Conservation (phyloP, 1,139 yeast species). For the Debaryomyces psychrophilus region DNA sequence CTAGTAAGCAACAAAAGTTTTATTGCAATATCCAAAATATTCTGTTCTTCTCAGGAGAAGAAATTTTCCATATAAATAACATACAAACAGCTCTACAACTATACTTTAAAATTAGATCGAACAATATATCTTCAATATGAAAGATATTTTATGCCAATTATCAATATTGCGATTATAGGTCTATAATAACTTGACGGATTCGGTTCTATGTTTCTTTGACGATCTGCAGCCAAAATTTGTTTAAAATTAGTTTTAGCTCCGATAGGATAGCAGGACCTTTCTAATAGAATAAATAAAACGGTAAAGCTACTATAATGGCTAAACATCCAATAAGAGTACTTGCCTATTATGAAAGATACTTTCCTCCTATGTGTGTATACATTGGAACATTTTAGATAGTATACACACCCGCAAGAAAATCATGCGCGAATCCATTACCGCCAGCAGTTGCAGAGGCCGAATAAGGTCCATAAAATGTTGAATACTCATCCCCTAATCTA, state of each 20-base stretch:
- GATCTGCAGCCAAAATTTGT: conserved; percentile 33
- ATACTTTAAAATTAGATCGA: too few relatives aligned
- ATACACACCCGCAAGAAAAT: conserved; percentile 37
- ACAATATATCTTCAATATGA: too few relatives aligned
- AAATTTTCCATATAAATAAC: too few relatives aligned
- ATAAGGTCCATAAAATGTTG: conserved; percentile 39
- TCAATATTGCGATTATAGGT: too few relatives aligned
- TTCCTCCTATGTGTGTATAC: conserved; percentile 30
- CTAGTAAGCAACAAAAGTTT: too few relatives aligned
- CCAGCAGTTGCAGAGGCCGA: conserved; percentile 46
- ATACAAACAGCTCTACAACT: too few relatives aligned
- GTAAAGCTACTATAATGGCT: conserved; percentile 30
- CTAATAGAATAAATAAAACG: conserved; percentile 32
- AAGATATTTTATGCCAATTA: too few relatives aligned
- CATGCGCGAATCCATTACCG: conserved; percentile 44
- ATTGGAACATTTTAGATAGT: conserved; percentile 38
- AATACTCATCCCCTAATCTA: conserved; percentile 40
- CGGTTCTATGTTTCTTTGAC: conserved; percentile 19
- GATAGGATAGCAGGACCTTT: conserved; percentile 29
- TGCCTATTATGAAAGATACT: conserved; percentile 34
- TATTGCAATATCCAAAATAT: too few relatives aligned
- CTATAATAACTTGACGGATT: background rate
- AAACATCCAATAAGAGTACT: conserved; percentile 36
- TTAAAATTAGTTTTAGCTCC: conserved; percentile 28
- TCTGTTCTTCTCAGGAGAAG: too few relatives aligned